These are phyloP conservation scores for Platanus orientalis DNA, from an alignment of 164 flowering plant species.

Conservation along the genomic window DNA sequence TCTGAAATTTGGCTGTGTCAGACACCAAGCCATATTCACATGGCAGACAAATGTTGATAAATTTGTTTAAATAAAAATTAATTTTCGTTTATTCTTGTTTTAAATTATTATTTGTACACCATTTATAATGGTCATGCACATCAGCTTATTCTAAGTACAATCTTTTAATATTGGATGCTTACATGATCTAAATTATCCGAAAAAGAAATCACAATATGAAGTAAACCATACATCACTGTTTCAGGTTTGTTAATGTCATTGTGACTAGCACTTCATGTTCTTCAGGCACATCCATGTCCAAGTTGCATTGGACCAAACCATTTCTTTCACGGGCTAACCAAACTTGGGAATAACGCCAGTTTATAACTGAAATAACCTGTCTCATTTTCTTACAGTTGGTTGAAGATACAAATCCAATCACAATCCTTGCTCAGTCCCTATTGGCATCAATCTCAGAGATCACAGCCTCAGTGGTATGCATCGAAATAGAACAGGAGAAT, in stretches of 20 bases:
- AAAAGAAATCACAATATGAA: neutral
- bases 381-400: conserved; percentile 15
- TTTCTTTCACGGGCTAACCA: neutral
- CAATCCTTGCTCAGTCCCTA: conserved; percentile 28
- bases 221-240: neutral
- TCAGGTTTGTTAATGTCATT: neutral
- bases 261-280: neutral
- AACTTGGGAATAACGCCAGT: neutral
- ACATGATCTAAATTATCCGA: neutral
- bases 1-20: no score
- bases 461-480: conserved; percentile 23
- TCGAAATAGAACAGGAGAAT: conserved; percentile 34
- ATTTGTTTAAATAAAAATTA: no score
- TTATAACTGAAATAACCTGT: neutral
- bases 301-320: neutral
- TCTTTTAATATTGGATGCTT: neutral
- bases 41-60: no score
- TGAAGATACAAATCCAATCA: conserved; percentile 13
- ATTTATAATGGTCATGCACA: neutral
- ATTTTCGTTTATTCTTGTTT: no score
- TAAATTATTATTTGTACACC: no score
- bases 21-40: no score
- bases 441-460: conserved; percentile 43
- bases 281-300: neutral
- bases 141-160: neutral